Evolutionary conservation across 1,284 basidiomycete species (phyloP).

Genomic region (Cryptococcus wingfieldii): DNA sequence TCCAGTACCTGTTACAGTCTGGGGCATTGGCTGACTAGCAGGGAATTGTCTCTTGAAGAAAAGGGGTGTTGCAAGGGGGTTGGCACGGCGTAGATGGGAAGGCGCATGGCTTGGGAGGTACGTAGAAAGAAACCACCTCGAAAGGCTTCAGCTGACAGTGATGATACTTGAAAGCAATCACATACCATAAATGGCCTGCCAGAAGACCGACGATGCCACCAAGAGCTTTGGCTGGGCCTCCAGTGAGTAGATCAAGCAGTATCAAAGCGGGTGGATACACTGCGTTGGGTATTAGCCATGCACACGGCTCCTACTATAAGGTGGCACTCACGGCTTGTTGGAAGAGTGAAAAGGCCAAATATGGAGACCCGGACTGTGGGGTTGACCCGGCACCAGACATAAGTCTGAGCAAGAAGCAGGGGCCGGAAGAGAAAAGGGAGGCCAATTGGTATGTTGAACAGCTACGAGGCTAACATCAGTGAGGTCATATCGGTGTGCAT

Average conservation of each 20-base stretch:
- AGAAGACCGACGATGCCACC: conserved; percentile 39
- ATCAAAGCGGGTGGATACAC: conserved; percentile 44
- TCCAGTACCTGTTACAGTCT: too few relatives aligned
- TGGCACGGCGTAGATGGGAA: conserved; percentile 29
- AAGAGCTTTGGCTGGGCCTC: conserved; percentile 34
- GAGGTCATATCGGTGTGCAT: background rate
- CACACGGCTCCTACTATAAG: background rate
- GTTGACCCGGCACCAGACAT: conserved; percentile 45
- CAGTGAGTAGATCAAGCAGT: conserved; percentile 38
- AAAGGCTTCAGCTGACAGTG: background rate
- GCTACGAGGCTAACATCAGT: conserved; percentile 13
- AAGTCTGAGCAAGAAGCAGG: conserved; percentile 42
- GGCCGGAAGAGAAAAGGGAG: conserved; percentile 44
- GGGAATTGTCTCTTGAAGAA: conserved; percentile 29
- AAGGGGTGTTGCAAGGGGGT: conserved; percentile 33
- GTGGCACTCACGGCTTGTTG: conserved; percentile 39
- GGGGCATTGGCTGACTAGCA: too few relatives aligned
- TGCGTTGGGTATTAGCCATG: conserved; percentile 6
- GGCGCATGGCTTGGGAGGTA: conserved; percentile 45
- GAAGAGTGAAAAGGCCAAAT: conserved; percentile 45
- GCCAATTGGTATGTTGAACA: conserved; percentile 32
- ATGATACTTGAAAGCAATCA: background rate
- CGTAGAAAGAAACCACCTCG: conserved; percentile 45
- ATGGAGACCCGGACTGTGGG: conserved; percentile 42
- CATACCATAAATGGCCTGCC: conserved; percentile 44